Conservation (phyloP, 2,329 filamentous ascomycete genomes). For the Calonectria crousiana region DNA sequence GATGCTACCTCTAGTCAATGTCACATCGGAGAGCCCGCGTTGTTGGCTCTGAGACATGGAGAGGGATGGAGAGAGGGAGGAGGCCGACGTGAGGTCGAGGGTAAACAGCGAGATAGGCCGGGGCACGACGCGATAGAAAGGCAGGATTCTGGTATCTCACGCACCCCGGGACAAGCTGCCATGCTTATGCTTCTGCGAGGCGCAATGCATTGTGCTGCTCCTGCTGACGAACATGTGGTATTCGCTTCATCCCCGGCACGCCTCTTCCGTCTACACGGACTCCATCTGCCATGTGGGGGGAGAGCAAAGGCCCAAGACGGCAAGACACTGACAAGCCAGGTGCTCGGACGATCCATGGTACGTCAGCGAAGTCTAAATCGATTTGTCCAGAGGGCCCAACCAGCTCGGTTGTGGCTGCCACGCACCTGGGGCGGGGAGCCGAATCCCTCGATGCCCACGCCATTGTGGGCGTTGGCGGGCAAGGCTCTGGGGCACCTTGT, state of each 20-base stretch:
- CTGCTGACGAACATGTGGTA: not conserved
- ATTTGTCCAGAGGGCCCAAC: constrained; percentile 21
- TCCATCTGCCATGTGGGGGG: constrained; percentile 8
- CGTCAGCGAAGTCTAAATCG: constrained; percentile 25
- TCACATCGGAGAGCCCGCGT: constrained; percentile 18
- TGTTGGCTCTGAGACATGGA: constrained; percentile 13
- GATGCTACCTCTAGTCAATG: constrained; percentile 29
- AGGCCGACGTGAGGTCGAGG: too few species aligned
- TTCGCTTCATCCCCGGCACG: constrained; percentile 28
- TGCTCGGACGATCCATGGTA: constrained; percentile 13
- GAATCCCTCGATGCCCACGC: constrained; percentile 7
- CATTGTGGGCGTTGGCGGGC: not conserved
- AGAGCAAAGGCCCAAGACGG: constrained; percentile 31
- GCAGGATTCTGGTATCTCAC: not conserved
- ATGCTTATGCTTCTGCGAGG: not conserved
- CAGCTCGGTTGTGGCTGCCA: constrained; percentile 20
- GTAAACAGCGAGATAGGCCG: not conserved
- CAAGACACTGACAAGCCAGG: constrained; percentile 29
- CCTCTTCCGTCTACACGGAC: constrained; percentile 30
- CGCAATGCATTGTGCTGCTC: not conserved
- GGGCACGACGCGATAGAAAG: not conserved
- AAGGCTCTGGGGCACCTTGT: constrained; percentile 8
- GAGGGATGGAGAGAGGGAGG: not conserved
- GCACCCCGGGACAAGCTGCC: not conserved
- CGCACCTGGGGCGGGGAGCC: constrained; percentile 1